phyloP scores from a whole-genome alignment of 495 filamentous ascomycete genomes.

The Lasiosphaeria ovina region DNA sequence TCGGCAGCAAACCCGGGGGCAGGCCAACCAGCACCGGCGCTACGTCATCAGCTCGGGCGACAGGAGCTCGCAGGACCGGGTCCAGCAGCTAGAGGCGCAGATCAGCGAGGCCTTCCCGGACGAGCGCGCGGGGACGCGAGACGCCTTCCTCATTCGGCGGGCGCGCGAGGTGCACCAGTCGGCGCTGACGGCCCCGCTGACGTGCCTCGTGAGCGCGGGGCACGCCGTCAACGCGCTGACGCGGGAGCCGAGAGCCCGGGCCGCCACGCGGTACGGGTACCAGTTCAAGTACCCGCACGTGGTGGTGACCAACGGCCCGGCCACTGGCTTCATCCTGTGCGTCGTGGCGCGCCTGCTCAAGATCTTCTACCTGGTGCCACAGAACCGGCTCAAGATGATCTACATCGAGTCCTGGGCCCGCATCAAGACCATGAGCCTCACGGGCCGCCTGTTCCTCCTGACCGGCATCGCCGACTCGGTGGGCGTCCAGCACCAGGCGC shows the following conservation, averaged over 20 bases:
- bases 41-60: conserved; percentile 82
- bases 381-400: conserved; percentile 55
- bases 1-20: conserved; percentile 41
- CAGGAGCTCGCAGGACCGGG: conserved; percentile 54
- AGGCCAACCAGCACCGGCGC: conserved; percentile 63
- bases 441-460: conserved; percentile 63
- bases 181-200: conserved; percentile 61
- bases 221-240: conserved; percentile 52
- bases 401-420: conserved; percentile 94
- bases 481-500: conserved; percentile 37
- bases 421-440: conserved; percentile 73
- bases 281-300: conserved; percentile 49
- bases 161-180: conserved; percentile 78
- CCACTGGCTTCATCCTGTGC: conserved; percentile 76
- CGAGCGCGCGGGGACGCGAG: conserved; percentile 42
- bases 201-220: conserved; percentile 49
- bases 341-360: conserved; percentile 66
- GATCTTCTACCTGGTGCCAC: conserved; percentile 49
- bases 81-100: conserved; percentile 33
- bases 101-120: conserved; percentile 27
- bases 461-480: conserved; percentile 43
- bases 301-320: conserved; percentile 86
- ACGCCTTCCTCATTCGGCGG: conserved; percentile 62
- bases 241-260: conserved; percentile 26
- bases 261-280: conserved; percentile 33